Percentiles rank a stretch among this genome's conserved stretches.
These are phyloP conservation scores for Apiotrichum siamense DNA, from an alignment of 1,284 basidiomycete genomes.

Conservation along the genomic window DNA sequence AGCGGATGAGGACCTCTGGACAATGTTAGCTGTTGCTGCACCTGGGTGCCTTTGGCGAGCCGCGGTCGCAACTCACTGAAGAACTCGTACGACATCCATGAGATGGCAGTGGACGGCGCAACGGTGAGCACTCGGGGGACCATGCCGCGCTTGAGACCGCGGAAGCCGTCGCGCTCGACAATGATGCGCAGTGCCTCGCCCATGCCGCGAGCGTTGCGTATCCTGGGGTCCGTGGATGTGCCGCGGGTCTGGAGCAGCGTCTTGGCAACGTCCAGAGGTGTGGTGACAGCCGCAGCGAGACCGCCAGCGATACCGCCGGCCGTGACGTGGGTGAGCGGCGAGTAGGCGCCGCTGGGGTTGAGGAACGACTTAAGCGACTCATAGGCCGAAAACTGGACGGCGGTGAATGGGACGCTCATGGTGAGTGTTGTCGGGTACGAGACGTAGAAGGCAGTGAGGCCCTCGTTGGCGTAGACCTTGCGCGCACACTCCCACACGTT, in stretches of 20 bases:
- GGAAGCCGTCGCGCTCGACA: constrained; percentile 72
- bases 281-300: constrained; percentile 91
- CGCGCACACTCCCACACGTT: constrained; percentile 73
- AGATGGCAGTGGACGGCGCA: constrained; percentile 95
- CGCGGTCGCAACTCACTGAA: constrained; percentile 85
- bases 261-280: constrained; percentile 97
- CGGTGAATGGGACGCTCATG: constrained; percentile 97
- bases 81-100: constrained; percentile 95
- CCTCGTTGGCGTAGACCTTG: constrained; percentile 79
- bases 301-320: constrained; percentile 90
- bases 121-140: constrained; percentile 88
- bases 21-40: constrained; percentile 6
- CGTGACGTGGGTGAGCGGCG: constrained; percentile 81
- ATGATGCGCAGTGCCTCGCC: constrained; percentile 84
- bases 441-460: constrained; percentile 88
- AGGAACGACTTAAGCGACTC: constrained; percentile 83
- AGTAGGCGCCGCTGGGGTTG: constrained; percentile 82
- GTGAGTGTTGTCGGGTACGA: constrained; percentile 97
- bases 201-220: constrained; percentile 80
- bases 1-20: constrained; percentile 43
- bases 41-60: too few species aligned
- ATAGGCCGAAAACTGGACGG: constrained; percentile 95
- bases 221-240: constrained; percentile 69
- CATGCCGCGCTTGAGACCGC: constrained; percentile 81
- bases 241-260: constrained; percentile 80